A percentile compares a stretch with the other conserved stretches of the same genome.
phyloP scores from a whole-genome alignment of 1,284 basidiomycete genomes.

The Cutaneotrichosporon spelunceum region DNA sequence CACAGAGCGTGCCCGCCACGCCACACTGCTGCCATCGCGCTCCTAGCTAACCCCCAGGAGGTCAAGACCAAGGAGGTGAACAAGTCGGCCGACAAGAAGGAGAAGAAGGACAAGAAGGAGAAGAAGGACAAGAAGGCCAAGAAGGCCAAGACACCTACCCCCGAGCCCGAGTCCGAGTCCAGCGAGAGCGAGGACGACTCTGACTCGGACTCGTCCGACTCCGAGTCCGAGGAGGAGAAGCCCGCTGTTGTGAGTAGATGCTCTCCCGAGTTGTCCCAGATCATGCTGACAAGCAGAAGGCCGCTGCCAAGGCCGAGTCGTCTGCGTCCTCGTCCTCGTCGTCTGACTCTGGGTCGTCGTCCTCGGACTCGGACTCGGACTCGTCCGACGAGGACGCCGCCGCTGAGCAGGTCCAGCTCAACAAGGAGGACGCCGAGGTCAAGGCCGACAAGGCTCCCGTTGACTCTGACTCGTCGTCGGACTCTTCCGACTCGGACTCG shows the following conservation, averaged over 20 bases:
- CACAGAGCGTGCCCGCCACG: too few relatives aligned
- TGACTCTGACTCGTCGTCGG: constrained; percentile 27
- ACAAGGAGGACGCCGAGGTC: constrained; percentile 19
- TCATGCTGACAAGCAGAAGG: constrained; percentile 26
- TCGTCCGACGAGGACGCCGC: constrained; percentile 27
- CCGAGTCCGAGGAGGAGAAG: constrained; percentile 19
- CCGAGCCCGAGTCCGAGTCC: constrained; percentile 33
- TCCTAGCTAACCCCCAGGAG: background rate
- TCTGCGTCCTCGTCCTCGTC: constrained; percentile 16
- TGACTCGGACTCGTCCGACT: constrained; percentile 54
- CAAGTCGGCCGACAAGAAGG: background rate
- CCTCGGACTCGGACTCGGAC: constrained; percentile 26
- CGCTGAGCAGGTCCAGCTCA: constrained; percentile 12
- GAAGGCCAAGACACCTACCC: constrained; percentile 51
- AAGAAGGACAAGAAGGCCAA: constrained; percentile 53
- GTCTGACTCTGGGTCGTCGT: constrained; percentile 16
- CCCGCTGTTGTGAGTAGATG: constrained; percentile 13
- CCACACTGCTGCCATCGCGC: background rate
- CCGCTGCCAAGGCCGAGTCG: constrained; percentile 72
- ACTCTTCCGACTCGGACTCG: constrained; percentile 31
- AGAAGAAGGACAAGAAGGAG: constrained; percentile 28
- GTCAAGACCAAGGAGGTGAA: constrained; percentile 11
- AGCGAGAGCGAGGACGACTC: constrained; percentile 56
- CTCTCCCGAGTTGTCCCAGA: background rate
- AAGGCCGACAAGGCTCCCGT: constrained; percentile 28